Base-by-base conservation (phyloP, 371 early-diverging fungal genomes). In the Apophysomyces variabilis region DNA sequence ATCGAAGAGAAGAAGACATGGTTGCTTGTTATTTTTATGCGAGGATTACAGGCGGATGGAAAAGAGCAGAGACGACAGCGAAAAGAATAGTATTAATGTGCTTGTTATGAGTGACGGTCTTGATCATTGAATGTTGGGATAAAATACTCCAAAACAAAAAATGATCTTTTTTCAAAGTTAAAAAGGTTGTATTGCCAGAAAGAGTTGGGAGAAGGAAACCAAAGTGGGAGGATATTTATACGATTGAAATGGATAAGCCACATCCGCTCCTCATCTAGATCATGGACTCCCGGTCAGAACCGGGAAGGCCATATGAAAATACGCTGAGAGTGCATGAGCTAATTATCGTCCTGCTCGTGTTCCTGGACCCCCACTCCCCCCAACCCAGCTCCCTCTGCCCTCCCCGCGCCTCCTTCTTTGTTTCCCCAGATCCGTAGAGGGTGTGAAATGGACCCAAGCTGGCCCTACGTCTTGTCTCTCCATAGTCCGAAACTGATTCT, bases 71-170 rank as follows among this genome's bases (percentile, higher is more conserved):
- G 54, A 50, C 54, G 21, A 50, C 21, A 50, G 54, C n/a, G 21
- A 50, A 50, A 50, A 50, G 54, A 50, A 50, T 50, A 50, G 54
- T 18, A 50, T 50, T 50, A 11, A 50, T 50, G 21, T 50, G 54
- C 54, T 50, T 50, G 54, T 50, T 50, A 21, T 50, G 54, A 18
- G 54, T 18, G 54, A 50, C 54, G 54, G 21, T 9, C 54, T 50
- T 50, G 54, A 50, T 50, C 54, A 50, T 50, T 50, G 54, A 50
- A 50, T 50, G 54, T 50, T 50, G 54, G 54, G 54, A 50, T 11
- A 50, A 50, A 41, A 41, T 41, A 41, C 11, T 50, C 21, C 54
- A 9, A 50, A 50, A 50, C n/a, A n/a, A 50, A 50, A 21, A 50
- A 50, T 50, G 54, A 50, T 50, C 54, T 50, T n/a, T 41, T 13